phyloP scores from a whole-genome alignment of 2,329 filamentous ascomycete species.

The Chaetomiaceae sp. region DNA sequence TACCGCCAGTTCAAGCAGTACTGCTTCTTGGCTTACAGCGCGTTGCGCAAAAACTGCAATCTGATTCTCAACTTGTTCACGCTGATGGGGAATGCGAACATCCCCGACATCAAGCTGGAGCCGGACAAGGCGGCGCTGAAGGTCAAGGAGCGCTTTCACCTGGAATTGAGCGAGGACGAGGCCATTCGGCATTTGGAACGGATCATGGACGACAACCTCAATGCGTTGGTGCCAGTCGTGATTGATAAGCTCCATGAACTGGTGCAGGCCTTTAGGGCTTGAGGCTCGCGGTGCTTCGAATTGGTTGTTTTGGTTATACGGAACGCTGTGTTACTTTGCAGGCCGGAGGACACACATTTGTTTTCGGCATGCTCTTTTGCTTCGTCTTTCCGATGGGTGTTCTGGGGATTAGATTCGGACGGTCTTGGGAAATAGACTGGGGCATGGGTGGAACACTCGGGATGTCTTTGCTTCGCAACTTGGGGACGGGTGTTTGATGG shows the following conservation, averaged over 20 bases:
- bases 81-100: slow-evolving; percentile 95
- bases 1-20: slow-evolving; percentile 92
- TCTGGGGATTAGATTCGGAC: too few species aligned
- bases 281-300: too few species aligned
- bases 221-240: slow-evolving; percentile 84
- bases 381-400: too few species aligned
- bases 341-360: too few species aligned
- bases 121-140: slow-evolving; percentile 92
- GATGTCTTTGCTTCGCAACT: too few species aligned
- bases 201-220: slow-evolving; percentile 85
- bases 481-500: too few species aligned
- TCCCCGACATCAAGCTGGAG: slow-evolving; percentile 88
- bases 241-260: slow-evolving; percentile 94
- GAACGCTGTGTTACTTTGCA: too few species aligned
- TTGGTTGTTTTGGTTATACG: too few species aligned
- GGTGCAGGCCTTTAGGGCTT: slow-evolving; percentile 85
- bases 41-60: slow-evolving; percentile 82
- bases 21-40: slow-evolving; percentile 90
- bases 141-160: slow-evolving; percentile 88
- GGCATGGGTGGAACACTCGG: too few species aligned
- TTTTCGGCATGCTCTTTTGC: too few species aligned
- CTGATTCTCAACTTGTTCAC: slow-evolving; percentile 93
- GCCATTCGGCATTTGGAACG: slow-evolving; percentile 82
- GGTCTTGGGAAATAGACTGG: too few species aligned
- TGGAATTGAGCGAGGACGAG: slow-evolving; percentile 89